These are phyloP conservation scores for Draba incana DNA, from an alignment of 345 rosid genomes.

Conservation along the genomic window DNA sequence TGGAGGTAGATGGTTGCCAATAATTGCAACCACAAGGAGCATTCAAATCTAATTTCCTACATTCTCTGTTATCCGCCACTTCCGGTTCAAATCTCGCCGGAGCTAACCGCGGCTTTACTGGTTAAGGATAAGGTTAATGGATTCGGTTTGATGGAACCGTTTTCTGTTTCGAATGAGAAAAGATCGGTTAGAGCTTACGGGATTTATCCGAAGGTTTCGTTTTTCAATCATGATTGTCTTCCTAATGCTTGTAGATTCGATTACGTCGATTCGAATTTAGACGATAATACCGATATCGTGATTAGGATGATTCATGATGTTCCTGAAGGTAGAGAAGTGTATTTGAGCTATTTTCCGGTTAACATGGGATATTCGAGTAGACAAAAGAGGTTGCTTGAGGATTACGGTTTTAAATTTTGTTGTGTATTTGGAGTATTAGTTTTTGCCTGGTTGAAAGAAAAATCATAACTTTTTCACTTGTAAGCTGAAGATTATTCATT, in stretches of 20 bases:
- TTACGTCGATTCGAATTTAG: conserved; percentile 58
- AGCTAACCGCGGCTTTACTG: conserved; percentile 59
- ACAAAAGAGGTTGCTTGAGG: conserved; percentile 65
- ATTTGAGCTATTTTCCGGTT: conserved; percentile 93
- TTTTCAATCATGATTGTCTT: conserved; percentile 93
- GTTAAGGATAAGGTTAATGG: conserved; percentile 78
- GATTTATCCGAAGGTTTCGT: conserved; percentile 70
- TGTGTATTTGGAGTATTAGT: neutral
- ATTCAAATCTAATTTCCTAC: conserved; percentile 43
- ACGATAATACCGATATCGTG: conserved; percentile 59
- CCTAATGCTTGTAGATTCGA: conserved; percentile 96
- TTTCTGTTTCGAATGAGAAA: conserved; percentile 44
- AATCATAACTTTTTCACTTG: neutral
- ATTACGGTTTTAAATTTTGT: conserved; percentile 66
- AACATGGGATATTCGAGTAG: conserved; percentile 59
- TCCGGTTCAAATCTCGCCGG: conserved; percentile 43
- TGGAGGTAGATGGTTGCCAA: too few relatives aligned
- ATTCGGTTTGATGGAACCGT: conserved; percentile 82
- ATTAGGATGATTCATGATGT: conserved; percentile 88
- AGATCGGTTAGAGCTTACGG: conserved; percentile 83
- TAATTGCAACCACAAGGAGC: too few relatives aligned
- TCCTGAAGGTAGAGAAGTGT: conserved; percentile 81
- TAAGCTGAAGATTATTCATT: neutral
- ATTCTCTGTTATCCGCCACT: conserved; percentile 63
- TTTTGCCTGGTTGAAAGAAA: neutral